Conservation (phyloP, 768 basidiomycete species). For the Auricularia sp. region DNA sequence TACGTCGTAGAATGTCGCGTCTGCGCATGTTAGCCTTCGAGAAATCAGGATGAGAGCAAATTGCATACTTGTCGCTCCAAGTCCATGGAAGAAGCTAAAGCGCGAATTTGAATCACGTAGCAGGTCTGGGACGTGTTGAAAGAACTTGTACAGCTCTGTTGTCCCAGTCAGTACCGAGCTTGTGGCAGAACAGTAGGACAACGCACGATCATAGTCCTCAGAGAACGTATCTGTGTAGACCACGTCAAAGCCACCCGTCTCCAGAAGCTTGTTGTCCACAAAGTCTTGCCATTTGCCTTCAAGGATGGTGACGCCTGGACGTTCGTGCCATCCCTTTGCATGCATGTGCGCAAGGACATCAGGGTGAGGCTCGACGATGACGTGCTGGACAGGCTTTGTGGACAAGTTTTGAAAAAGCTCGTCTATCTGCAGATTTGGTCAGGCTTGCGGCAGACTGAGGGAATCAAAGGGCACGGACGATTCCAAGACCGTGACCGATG, state of each 20-base stretch:
- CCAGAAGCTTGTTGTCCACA: constrained; percentile 48
- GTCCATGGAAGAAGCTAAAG: constrained; percentile 94
- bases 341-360: constrained; percentile 79
- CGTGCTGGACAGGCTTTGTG: constrained; percentile 56
- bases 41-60: constrained; percentile 1
- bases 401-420: constrained; percentile 60
- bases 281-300: constrained; percentile 95
- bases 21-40: constrained; percentile 29
- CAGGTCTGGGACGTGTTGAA: constrained; percentile 68
- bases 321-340: constrained; percentile 66
- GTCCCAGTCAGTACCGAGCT: neutral
- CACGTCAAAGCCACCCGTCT: constrained; percentile 68
- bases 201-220: constrained; percentile 63
- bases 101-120: constrained; percentile 63
- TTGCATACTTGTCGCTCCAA: constrained; percentile 82
- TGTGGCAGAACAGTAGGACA: neutral
- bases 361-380: constrained; percentile 90
- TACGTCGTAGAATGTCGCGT: constrained; percentile 83
- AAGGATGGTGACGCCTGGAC: constrained; percentile 65
- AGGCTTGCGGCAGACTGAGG: neutral
- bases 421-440: constrained; percentile 57
- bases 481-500: constrained; percentile 90
- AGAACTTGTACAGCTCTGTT: constrained; percentile 66
- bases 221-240: constrained; percentile 92
- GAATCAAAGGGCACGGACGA: constrained; percentile 39